A percentile compares a stretch with the other conserved stretches of the same genome.
Conservation (phyloP, 371 early-diverging fungal genomes). For the Chytridium lagenaria region DNA sequence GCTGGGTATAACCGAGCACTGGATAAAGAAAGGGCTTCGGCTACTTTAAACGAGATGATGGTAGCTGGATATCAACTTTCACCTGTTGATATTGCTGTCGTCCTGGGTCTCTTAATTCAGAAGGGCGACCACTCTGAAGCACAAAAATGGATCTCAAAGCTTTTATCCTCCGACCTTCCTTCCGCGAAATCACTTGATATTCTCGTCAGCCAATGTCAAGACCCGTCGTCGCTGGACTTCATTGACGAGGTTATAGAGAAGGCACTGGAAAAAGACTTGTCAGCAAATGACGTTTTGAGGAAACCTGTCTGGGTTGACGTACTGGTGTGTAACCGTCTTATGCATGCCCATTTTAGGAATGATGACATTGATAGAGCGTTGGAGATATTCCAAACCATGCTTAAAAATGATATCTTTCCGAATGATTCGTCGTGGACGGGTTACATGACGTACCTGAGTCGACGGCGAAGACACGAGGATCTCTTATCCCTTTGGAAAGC, state of each 20-base stretch:
- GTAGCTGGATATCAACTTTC: too few relatives aligned
- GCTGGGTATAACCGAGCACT: too few relatives aligned
- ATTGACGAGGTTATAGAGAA: background rate
- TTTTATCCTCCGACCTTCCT: background rate
- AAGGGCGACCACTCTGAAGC: too few relatives aligned
- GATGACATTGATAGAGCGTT: background rate
- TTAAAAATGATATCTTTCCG: background rate
- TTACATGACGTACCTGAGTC: background rate
- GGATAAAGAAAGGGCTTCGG: too few relatives aligned
- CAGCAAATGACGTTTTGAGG: too few relatives aligned
- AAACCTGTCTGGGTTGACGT: background rate
- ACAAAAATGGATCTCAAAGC: background rate
- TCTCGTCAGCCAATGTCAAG: background rate
- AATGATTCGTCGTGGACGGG: background rate
- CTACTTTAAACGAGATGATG: too few relatives aligned
- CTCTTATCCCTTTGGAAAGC: background rate
- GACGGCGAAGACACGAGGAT: background rate
- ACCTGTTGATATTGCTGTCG: too few relatives aligned
- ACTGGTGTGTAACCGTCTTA: background rate
- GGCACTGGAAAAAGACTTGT: too few relatives aligned
- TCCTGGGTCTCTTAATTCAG: too few relatives aligned
- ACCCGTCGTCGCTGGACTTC: background rate
- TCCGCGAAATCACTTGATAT: background rate
- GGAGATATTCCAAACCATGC: background rate
- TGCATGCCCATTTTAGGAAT: background rate